phyloP scores from a whole-genome alignment of 495 filamentous ascomycete genomes.

The Lindgomyces ingoldianus region DNA sequence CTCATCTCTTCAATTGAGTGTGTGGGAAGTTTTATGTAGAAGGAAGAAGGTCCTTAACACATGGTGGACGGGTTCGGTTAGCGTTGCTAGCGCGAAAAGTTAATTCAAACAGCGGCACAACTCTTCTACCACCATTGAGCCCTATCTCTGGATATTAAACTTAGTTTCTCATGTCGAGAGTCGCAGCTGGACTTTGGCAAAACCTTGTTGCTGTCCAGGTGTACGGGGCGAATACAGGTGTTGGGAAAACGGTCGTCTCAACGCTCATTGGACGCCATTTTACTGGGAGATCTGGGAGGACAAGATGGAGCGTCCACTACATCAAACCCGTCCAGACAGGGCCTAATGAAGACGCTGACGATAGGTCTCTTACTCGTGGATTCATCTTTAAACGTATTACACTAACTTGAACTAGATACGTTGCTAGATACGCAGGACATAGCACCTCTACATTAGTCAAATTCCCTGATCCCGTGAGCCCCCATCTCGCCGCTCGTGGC shows the following conservation, averaged over 20 bases:
- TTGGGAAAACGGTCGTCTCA: conserved; percentile 76
- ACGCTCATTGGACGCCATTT: conserved; percentile 66
- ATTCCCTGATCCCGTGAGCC: conserved; percentile 70
- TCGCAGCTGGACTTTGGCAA: conserved; percentile 55
- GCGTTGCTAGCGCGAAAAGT: conserved; percentile 3
- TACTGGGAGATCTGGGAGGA: conserved; percentile 42
- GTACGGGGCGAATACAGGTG: conserved; percentile 78
- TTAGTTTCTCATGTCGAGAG: conserved; percentile 13
- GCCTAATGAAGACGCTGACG: conserved; percentile 64
- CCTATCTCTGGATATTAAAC: neutral
- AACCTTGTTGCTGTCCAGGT: conserved; percentile 66
- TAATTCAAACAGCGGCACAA: neutral
- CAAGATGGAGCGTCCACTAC: conserved; percentile 56
- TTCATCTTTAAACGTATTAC: neutral
- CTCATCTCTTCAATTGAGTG: conserved; percentile 9
- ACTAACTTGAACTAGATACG: conserved; percentile 4
- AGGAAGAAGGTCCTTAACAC: neutral
- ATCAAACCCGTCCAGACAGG: conserved; percentile 79
- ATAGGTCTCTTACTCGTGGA: conserved; percentile 53
- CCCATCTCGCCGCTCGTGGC: conserved; percentile 63
- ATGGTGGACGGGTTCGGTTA: neutral
- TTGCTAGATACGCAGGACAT: conserved; percentile 51
- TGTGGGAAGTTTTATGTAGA: neutral
- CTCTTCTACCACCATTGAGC: neutral
- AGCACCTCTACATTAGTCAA: conserved; percentile 65